Base-by-base conservation (phyloP, 2,329 filamentous ascomycete species). In the Microascus cirrosus region DNA sequence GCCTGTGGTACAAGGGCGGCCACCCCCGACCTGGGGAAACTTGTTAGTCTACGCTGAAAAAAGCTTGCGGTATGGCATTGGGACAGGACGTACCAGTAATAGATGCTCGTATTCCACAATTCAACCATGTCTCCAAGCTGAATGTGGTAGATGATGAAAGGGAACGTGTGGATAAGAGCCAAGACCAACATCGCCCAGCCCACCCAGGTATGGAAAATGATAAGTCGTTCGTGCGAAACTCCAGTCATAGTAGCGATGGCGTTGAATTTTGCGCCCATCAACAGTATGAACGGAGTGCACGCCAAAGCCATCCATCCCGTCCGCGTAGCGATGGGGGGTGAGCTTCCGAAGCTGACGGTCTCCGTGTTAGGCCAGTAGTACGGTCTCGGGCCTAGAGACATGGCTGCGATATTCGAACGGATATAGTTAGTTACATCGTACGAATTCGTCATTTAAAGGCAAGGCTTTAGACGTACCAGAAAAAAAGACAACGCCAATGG, bases 161-260 rank as follows among this genome's bases (percentile, higher is more conserved):
- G 81, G 55, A 84, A 83, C 0, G 80, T 83, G 63, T 85, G 81
- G 6, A 84, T 62, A 3, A 84, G 67, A 0, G 79, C 78, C 1
- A 83, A 70, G 20, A 78, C 69, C 58, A 83, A 81, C 70, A 83
- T 80, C 35, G 77, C 78, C 66, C 78, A 81, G 53, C 74, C 73
- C 2, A 75, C 71, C 77, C 77, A 81, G 54, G 74, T 72, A 62
- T 82, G 79, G 64, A 78, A 80, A 18, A 79, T 66, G 58, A 82
- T 78, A 1, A 84, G 72, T 58, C 77, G 78, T 63, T 84, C 82
- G 59, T 83, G 79, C 0, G 79, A 74, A 12, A 83, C 70, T 0
- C 80, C 80, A 0, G 81, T 83, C 10, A 82, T 57, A 0, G 70
- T 67, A 0, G 80, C 77, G 56, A 84, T 77, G 62, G 77, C 70